Conservation (phyloP, 2,329 filamentous ascomycete species). For the Hypoxylon sp. region DNA sequence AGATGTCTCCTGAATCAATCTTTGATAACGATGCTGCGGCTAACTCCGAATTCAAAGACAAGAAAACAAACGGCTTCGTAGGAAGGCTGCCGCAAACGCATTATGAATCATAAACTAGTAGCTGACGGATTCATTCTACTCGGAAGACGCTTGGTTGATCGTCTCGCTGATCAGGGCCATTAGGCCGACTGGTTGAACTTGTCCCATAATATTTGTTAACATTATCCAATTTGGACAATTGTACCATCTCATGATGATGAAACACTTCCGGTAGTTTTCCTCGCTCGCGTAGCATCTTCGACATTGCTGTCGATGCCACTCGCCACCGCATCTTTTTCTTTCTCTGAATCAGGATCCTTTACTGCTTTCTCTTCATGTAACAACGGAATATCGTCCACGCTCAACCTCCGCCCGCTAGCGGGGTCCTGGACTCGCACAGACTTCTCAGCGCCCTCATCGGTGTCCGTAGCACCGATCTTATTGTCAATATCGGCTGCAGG, state of each 20-base stretch:
- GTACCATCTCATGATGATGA: conserved; percentile 16
- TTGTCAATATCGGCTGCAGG: conserved; percentile 40
- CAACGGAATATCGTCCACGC: conserved; percentile 71
- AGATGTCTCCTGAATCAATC: conserved; percentile 39
- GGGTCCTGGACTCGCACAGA: conserved; percentile 50
- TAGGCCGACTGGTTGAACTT: neutral
- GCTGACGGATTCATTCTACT: neutral
- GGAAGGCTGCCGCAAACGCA: neutral
- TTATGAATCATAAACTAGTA: neutral
- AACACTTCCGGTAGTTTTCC: conserved; percentile 56
- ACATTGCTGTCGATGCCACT: conserved; percentile 63
- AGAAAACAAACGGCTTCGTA: conserved; percentile 4
- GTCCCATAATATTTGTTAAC: neutral
- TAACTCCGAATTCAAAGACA: conserved; percentile 27
- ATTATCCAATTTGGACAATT: conserved; percentile 6
- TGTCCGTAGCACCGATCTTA: conserved; percentile 42
- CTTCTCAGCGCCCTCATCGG: conserved; percentile 44
- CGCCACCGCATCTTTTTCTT: conserved; percentile 47
- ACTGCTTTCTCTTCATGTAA: conserved; percentile 63
- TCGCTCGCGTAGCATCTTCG: conserved; percentile 64
- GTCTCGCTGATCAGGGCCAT: neutral
- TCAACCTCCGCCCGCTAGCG: conserved; percentile 47
- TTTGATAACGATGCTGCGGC: conserved; percentile 27
- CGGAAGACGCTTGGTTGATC: neutral
- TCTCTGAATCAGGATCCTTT: conserved; percentile 10